Evolutionary conservation across 345 rosid genomes (phyloP), one percentile per base, ranked within the genome.

Genomic region (Zanthoxylum bungeanum): DNA sequence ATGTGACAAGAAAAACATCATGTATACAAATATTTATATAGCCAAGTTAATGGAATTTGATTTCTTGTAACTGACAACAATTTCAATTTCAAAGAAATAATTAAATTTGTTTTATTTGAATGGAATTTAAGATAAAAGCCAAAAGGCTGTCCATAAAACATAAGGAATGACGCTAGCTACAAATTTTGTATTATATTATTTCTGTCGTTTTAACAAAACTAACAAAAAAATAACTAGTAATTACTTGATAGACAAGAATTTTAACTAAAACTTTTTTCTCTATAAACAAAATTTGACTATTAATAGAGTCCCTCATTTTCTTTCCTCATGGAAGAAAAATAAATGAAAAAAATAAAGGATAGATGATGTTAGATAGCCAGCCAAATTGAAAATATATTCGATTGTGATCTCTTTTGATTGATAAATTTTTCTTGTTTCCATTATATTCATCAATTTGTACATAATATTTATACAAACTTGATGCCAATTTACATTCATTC

Each of bases 121-220:
- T n/a, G n/a, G n/a, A n/a, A n/a, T n/a, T n/a, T n/a, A n/a, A n/a
- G n/a, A n/a, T n/a, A n/a, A n/a, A n/a, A n/a, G n/a, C n/a, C n/a
- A n/a, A n/a, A n/a, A n/a, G n/a, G n/a, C n/a, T n/a, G n/a, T n/a
- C n/a, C n/a, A n/a, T n/a, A n/a, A n/a, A n/a, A n/a, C n/a, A n/a
- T n/a, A n/a, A 51, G 47, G 47, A 44, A 22, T 67, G 71, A 52
- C 49, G 59, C 9, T n/a, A 36, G 57, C 60, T 4, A 67, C 5
- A 24, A 52, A 6, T 52, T 16, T 67, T 67, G 71, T 36, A 27
- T 52, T n/a, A n/a, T n/a, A n/a, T n/a, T 51, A 16, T 3, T 14
- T 3, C n/a, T 52, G 60, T 51, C 47, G 36, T 52, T 67, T 52
- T 34, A 64, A 28, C 39, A 46, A 44, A 64, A 64, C 37, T 17